Base-by-base conservation (phyloP, 2,329 filamentous ascomycete species). In the Trematosphaeria pertusa region DNA sequence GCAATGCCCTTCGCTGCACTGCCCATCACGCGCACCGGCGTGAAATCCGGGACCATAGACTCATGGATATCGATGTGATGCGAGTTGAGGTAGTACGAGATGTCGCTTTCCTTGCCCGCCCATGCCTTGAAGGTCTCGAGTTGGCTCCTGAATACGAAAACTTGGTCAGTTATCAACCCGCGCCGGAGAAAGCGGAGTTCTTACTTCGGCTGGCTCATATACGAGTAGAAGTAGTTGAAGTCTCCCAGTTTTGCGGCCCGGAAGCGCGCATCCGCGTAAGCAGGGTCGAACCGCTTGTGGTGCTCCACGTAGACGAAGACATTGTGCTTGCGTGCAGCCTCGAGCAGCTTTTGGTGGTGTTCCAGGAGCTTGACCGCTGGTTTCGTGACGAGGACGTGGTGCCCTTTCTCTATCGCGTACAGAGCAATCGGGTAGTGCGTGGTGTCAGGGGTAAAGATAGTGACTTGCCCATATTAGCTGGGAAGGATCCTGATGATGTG, bases 211-310 rank as follows among this genome's bases (percentile, higher is more conserved):
- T 96, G 91, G 38, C 86, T 90, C 91, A 96, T 96, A 82, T 97
- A 97, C 62, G 84, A 88, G 81, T 96, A 97, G 72, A 96, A 97
- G 81, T 97, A 97, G 80, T 96, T 96, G 84, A 97, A 97, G 75
- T 96, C 91, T 56, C 92, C 92, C 6, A 97, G 79, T 42, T 80
- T 85, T 66, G 84, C 77, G 11, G 90, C 89, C 61, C 87, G 86
- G 75, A 87, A 87, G 38, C 87, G 84, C 11, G 93, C 93, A 71
- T 97, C 92, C 11, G 89, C 85, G 77, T 97, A 97, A 17, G 91
- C 91, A 2, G 92, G 92, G 71, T 97, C 92, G 75, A 87, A 97
- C 47, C 93, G 90, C 80, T 97, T 97, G 82, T 97, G 92, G 77
- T 97, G 92, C 80, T 97, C 92, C 62, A 97, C 81, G 77, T 90